Conservation (phyloP, 2,329 filamentous ascomycete genomes). For the Fusarium transvaalense region DNA sequence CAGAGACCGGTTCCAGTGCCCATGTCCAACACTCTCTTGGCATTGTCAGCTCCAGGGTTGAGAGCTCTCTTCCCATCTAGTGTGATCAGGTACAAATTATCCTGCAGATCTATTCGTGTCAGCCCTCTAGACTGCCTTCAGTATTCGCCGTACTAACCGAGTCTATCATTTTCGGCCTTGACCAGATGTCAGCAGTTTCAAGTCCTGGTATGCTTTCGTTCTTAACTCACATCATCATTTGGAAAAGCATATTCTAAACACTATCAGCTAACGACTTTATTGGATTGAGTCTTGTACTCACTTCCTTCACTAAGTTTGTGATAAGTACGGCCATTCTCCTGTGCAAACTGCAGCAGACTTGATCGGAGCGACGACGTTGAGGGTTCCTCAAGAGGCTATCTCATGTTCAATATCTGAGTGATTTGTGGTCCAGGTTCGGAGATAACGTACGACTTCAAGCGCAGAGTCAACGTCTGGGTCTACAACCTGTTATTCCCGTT, state of each 20-base stretch:
- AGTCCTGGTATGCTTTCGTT: accelerated
- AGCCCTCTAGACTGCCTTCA: accelerated
- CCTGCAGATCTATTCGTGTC: constrained; percentile 11
- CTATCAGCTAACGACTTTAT: accelerated
- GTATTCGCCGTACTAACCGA: not conserved
- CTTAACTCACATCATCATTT: constrained; percentile 32
- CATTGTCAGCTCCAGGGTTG: constrained; percentile 24
- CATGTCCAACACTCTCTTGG: constrained; percentile 23
- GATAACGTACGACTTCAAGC: constrained; percentile 13
- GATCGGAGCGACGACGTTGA: constrained; percentile 27
- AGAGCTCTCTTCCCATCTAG: constrained; percentile 26
- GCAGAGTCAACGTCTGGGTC: constrained; percentile 28
- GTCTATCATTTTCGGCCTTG: constrained; percentile 26
- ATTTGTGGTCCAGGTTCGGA: accelerated
- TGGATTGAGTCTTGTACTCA: accelerated
- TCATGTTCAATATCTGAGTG: not conserved
- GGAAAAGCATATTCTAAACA: constrained; percentile 24
- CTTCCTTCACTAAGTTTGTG: constrained; percentile 33
- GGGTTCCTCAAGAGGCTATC: constrained; percentile 25
- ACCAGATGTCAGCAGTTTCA: not conserved
- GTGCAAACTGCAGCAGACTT: constrained; percentile 19
- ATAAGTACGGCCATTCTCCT: constrained; percentile 34
- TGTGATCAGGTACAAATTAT: constrained; percentile 20
- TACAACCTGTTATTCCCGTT: not conserved
- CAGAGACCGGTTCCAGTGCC: constrained; percentile 34